A percentile compares a stretch with the other conserved stretches of the same genome.
These are phyloP conservation scores for Eutrema yunnanense DNA, from an alignment of 345 rosid genomes.

Conservation along the genomic window DNA sequence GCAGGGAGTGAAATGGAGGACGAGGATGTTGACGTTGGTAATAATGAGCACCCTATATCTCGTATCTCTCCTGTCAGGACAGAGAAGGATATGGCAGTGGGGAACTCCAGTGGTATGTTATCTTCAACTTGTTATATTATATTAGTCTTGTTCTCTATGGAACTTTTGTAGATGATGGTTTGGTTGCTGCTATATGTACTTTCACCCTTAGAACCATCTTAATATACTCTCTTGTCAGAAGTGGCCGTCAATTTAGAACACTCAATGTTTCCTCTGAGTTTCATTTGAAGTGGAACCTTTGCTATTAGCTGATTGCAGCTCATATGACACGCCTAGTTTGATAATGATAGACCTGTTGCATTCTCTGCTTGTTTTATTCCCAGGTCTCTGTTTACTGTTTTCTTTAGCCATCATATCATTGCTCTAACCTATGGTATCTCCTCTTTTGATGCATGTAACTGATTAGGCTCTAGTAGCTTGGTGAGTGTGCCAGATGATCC, in stretches of 20 bases:
- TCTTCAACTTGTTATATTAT: background rate
- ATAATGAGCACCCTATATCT: conserved; percentile 43
- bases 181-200: background rate
- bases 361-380: background rate
- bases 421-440: background rate
- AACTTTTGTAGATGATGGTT: background rate
- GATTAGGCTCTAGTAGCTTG: background rate
- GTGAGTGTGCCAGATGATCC: conserved; percentile 2
- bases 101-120: conserved; percentile 40
- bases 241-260: background rate
- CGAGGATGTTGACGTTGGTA: conserved; percentile 67
- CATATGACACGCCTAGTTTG: background rate
- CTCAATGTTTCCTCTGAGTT: background rate
- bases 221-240: conserved; percentile 1
- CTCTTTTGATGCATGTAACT: conserved; percentile 11
- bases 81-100: conserved; percentile 47
- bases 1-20: conserved; percentile 57
- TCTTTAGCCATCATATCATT: background rate
- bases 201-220: background rate
- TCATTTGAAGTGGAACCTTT: background rate
- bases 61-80: conserved; percentile 40
- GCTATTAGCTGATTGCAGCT: background rate
- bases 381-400: background rate
- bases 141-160: background rate
- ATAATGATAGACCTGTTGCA: background rate